A percentile compares a stretch with the other conserved stretches of the same genome.
Conservation (phyloP, 2,329 filamentous ascomycete genomes). For the Davidsoniella eucalypti region DNA sequence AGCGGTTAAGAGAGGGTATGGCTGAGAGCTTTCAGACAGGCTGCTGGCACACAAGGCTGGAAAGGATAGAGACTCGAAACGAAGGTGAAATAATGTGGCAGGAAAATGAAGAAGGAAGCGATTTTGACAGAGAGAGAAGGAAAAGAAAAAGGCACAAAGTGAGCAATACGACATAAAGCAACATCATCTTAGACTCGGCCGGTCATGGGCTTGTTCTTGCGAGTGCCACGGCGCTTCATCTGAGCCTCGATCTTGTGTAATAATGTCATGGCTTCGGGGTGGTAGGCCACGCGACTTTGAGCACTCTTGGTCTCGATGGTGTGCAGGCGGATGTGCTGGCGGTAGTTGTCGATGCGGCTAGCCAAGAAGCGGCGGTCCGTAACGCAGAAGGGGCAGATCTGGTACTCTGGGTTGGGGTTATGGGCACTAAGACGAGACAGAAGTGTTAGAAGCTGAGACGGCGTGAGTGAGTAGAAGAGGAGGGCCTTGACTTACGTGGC, state of each 20-base stretch:
- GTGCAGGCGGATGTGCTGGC: constrained; percentile 24
- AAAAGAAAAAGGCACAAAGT: constrained; percentile 1
- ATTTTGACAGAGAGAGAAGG: not conserved
- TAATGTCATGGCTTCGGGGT: constrained; percentile 16
- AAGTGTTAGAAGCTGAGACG: not conserved
- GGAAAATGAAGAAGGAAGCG: not conserved
- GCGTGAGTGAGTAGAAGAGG: not conserved
- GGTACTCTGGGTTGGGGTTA: constrained; percentile 8
- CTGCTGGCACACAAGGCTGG: constrained; percentile 1
- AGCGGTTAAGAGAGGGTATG: not conserved
- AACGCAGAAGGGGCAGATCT: constrained; percentile 13
- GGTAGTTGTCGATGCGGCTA: constrained; percentile 23
- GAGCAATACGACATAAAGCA: constrained; percentile 5
- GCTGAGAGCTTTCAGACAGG: not conserved
- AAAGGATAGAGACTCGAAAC: constrained; percentile 4
- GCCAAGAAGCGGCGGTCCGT: constrained; percentile 10
- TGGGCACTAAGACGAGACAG: constrained; percentile 8
- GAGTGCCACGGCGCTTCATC: constrained; percentile 12
- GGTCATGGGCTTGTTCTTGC: constrained; percentile 10
- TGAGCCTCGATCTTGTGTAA: constrained; percentile 14
- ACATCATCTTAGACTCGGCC: not conserved
- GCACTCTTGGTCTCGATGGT: constrained; percentile 15
- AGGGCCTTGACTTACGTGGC: constrained; percentile 27
- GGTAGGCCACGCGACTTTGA: constrained; percentile 20
- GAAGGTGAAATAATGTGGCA: constrained; percentile 8